phyloP scores from a whole-genome alignment of 768 basidiomycete species.

The Cytidiella melzeri region DNA sequence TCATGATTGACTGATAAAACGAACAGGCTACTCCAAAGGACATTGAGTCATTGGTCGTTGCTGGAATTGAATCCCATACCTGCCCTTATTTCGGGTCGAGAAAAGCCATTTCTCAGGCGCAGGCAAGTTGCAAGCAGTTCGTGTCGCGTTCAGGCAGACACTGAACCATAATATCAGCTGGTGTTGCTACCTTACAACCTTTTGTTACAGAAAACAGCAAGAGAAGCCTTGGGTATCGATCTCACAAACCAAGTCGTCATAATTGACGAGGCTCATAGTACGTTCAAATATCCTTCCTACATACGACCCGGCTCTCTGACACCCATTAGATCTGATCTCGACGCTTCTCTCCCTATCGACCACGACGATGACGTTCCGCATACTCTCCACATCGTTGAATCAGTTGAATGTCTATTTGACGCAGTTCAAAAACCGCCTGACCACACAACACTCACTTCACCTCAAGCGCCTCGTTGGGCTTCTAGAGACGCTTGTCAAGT shows the following conservation, averaged over 20 bases:
- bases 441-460: conserved; percentile 66
- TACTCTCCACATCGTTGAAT: conserved; percentile 53
- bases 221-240: conserved; percentile 85
- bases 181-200: conserved; percentile 95
- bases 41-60: conserved; percentile 82
- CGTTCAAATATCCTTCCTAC: conserved; percentile 25
- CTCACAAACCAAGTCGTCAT: conserved; percentile 81
- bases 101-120: conserved; percentile 82
- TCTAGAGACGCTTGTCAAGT: conserved; percentile 61
- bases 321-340: conserved; percentile 62
- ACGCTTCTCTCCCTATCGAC: conserved; percentile 86
- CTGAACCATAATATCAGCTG: conserved; percentile 40
- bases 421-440: conserved; percentile 73
- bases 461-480: conserved; percentile 74
- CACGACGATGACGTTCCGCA: conserved; percentile 48
- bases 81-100: conserved; percentile 96
- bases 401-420: conserved; percentile 76
- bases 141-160: neutral
- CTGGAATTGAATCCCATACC: conserved; percentile 60
- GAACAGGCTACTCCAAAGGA: conserved; percentile 81
- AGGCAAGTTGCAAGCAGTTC: conserved; percentile 44
- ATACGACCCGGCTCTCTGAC: neutral
- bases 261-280: conserved; percentile 96
- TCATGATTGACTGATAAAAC: neutral
- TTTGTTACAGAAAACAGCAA: conserved; percentile 71